Percentiles rank a stretch among this genome's conserved stretches.
These are phyloP conservation scores for Penicillium samsonianum DNA, from an alignment of 495 filamentous ascomycete genomes.

Conservation along the genomic window DNA sequence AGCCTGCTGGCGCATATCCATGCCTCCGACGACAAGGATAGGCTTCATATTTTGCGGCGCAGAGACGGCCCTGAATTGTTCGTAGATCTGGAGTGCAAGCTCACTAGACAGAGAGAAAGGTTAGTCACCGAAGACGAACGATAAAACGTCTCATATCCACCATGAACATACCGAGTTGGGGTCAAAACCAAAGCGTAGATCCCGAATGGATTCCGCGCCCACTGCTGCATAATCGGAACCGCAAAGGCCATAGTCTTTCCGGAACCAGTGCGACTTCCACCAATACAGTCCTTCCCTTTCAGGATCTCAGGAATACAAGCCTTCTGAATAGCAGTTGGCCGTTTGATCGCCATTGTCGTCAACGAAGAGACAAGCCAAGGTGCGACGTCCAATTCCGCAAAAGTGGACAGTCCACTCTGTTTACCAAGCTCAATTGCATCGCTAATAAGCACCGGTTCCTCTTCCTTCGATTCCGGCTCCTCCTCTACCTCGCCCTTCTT, in stretches of 20 bases:
- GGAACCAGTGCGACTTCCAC: slow-evolving; percentile 92
- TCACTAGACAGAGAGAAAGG: slow-evolving; percentile 54
- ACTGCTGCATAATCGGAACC: slow-evolving; percentile 88
- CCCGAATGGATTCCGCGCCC: slow-evolving; percentile 88
- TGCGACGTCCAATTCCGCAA: slow-evolving; percentile 70
- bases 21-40: slow-evolving; percentile 83
- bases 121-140: not conserved
- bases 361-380: slow-evolving; percentile 91
- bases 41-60: slow-evolving; percentile 82
- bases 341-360: slow-evolving; percentile 80
- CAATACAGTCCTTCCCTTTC: slow-evolving; percentile 89
- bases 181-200: slow-evolving; percentile 90
- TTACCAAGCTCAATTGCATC: slow-evolving; percentile 49
- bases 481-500: slow-evolving; percentile 38
- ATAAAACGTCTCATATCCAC: not conserved
- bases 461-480: slow-evolving; percentile 24
- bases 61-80: slow-evolving; percentile 91
- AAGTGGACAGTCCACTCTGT: slow-evolving; percentile 57
- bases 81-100: slow-evolving; percentile 91
- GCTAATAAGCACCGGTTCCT: slow-evolving; percentile 42
- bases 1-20: slow-evolving; percentile 90
- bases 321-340: slow-evolving; percentile 89
- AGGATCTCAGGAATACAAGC: slow-evolving; percentile 89
- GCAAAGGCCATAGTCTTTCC: slow-evolving; percentile 98
- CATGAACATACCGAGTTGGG: slow-evolving; percentile 67